phyloP scores from a whole-genome alignment of 2,329 filamentous ascomycete genomes.

The Claviceps fusiformis region DNA sequence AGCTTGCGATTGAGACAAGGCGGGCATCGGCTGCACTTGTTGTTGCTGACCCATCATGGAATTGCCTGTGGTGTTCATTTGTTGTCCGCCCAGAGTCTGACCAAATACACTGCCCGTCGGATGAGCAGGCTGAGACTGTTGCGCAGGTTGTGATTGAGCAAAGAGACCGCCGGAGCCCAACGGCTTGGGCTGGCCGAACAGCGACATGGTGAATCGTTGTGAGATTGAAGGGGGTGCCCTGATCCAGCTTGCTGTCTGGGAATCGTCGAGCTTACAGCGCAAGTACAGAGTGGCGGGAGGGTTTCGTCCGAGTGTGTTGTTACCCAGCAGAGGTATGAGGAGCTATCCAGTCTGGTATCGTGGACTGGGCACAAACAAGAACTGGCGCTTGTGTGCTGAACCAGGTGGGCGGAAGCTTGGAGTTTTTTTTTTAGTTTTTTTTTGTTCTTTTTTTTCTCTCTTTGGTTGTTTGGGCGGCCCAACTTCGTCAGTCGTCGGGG shows the following conservation, averaged over 20 bases:
- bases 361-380: too few relatives aligned
- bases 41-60: constrained; percentile 21
- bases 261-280: background rate
- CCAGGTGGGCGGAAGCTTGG: background rate
- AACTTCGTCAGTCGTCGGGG: background rate
- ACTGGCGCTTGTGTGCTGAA: background rate
- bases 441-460: too few relatives aligned
- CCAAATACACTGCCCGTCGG: constrained; percentile 17
- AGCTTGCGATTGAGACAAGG: constrained; percentile 30
- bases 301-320: background rate
- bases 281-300: background rate
- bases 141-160: constrained; percentile 23
- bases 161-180: constrained; percentile 21
- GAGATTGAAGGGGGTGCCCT: background rate
- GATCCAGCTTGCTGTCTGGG: constrained; percentile 2
- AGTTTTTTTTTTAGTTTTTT: too few relatives aligned
- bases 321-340: background rate
- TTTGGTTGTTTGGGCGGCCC: background rate
- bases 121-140: constrained; percentile 16
- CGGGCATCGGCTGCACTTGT: constrained; percentile 28
- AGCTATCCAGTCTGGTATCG: too few relatives aligned
- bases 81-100: constrained; percentile 22
- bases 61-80: constrained; percentile 19
- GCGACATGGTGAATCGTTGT: constrained; percentile 15
- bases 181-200: constrained; percentile 28